Percentiles rank a stretch among this genome's conserved stretches.
These are phyloP conservation scores for Calonectria multiphialidica DNA, from an alignment of 2,329 filamentous ascomycete species.

Conservation along the genomic window DNA sequence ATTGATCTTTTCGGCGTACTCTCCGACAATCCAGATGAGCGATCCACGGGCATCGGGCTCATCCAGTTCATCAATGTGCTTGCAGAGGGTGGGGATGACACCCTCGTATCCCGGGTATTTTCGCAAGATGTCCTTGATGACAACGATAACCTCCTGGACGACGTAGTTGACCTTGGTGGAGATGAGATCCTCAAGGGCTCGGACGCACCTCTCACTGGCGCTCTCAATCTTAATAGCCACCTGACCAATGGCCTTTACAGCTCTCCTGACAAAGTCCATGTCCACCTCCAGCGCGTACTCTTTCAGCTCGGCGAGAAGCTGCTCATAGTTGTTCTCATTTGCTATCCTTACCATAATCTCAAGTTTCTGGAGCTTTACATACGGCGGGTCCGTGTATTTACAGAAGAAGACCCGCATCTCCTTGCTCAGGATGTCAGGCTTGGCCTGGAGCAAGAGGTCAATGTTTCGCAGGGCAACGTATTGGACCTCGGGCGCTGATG, in stretches of 20 bases:
- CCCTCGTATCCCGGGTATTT: constrained; percentile 99
- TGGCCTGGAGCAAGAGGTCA: constrained; percentile 93
- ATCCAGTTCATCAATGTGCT: constrained; percentile 96
- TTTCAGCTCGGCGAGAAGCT: constrained; percentile 92
- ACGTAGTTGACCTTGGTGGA: constrained; percentile 99
- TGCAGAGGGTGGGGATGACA: constrained; percentile 95
- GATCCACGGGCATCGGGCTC: constrained; percentile 92
- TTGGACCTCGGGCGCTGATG: constrained; percentile 95
- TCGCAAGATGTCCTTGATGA: constrained; percentile 98
- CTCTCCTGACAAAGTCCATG: constrained; percentile 97
- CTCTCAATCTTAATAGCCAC: constrained; percentile 98
- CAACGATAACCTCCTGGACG: constrained; percentile 97
- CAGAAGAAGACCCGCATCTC: constrained; percentile 99
- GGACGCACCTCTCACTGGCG: constrained; percentile 95
- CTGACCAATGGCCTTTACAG: constrained; percentile 96
- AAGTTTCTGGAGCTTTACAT: constrained; percentile 96
- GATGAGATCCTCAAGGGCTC: constrained; percentile 92
- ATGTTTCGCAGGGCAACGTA: constrained; percentile 98
- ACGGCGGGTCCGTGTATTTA: constrained; percentile 99
- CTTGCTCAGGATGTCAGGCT: constrained; percentile 96
- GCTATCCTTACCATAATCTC: constrained; percentile 99
- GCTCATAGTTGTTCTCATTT: constrained; percentile 96
- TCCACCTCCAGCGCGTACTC: constrained; percentile 98
- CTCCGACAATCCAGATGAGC: constrained; percentile 98
- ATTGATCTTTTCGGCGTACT: constrained; percentile 99